Evolutionary conservation across 2,329 filamentous ascomycete genomes (phyloP).

Genomic region (Colletotrichum sp.): DNA sequence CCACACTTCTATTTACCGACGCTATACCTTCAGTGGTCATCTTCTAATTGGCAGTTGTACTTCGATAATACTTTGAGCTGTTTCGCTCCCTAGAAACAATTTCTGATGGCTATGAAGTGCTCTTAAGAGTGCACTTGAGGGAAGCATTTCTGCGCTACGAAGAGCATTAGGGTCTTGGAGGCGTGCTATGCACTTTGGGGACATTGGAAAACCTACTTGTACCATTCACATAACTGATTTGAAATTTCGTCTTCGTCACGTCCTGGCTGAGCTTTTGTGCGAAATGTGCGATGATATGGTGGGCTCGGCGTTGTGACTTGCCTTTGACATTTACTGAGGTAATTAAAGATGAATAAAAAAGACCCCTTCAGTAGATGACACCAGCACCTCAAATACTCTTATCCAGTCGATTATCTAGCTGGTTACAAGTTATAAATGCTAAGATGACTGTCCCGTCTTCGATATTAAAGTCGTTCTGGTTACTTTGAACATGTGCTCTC

Average conservation of each 20-base stretch:
- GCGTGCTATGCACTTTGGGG: neutral
- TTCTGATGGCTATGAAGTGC: neutral
- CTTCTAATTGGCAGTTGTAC: neutral
- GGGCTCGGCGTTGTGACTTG: too few species aligned
- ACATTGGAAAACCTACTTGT: neutral
- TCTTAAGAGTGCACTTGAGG: neutral
- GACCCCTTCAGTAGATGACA: accelerated
- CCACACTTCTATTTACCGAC: accelerated
- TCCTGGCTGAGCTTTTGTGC: too few species aligned
- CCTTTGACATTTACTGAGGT: accelerated
- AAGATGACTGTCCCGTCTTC: neutral
- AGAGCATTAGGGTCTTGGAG: neutral
- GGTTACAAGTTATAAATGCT: accelerated
- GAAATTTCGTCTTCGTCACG: too few species aligned
- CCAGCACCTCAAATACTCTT: accelerated
- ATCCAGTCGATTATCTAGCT: accelerated
- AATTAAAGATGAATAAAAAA: too few species aligned
- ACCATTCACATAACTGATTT: neutral
- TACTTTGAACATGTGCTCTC: neutral
- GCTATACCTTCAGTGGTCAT: neutral
- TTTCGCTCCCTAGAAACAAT: accelerated
- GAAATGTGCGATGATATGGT: too few species aligned
- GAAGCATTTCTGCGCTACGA: neutral
- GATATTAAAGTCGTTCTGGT: neutral
- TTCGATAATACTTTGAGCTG: accelerated